Evolutionary conservation across 106 monocot genomes (phyloP).

Genomic region (Hemerocallis citrina): DNA sequence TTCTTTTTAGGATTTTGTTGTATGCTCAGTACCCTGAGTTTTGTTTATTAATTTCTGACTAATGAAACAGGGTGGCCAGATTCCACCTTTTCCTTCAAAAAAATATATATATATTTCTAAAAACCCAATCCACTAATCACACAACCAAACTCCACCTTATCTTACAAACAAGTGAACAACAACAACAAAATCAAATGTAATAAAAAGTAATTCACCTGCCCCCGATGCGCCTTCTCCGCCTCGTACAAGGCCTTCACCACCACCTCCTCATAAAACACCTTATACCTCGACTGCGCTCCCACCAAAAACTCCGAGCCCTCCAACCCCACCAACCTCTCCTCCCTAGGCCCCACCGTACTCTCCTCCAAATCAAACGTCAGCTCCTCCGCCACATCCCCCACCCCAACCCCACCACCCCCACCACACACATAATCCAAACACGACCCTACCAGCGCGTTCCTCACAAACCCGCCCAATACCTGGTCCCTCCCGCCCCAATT

Average conservation of each 20-base stretch:
- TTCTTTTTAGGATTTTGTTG: too few species aligned
- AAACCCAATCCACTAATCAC: background rate
- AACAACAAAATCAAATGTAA: background rate
- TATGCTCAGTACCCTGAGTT: too few species aligned
- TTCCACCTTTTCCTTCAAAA: too few species aligned
- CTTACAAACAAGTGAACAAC: background rate
- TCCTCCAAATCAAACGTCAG: conserved; percentile 36
- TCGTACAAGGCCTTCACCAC: conserved; percentile 83
- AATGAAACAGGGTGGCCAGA: too few species aligned
- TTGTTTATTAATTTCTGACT: too few species aligned
- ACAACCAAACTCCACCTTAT: background rate
- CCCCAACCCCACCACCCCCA: background rate
- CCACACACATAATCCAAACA: conserved; percentile 58
- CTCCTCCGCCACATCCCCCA: conserved; percentile 22
- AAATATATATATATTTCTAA: too few species aligned
- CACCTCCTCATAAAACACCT: conserved; percentile 71
- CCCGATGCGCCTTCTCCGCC: conserved; percentile 85
- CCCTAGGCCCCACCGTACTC: conserved; percentile 17
- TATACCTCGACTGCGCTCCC: conserved; percentile 65
- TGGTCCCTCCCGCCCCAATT: conserved; percentile 43
- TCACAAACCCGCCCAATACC: conserved; percentile 48
- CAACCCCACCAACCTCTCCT: conserved; percentile 20
- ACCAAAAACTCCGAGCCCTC: conserved; percentile 45
- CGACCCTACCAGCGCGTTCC: conserved; percentile 79
- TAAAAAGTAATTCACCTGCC: conserved; percentile 51